Base-by-base conservation (phyloP, 176 grass and related monocot species). In the Cymbopogon citratus region DNA sequence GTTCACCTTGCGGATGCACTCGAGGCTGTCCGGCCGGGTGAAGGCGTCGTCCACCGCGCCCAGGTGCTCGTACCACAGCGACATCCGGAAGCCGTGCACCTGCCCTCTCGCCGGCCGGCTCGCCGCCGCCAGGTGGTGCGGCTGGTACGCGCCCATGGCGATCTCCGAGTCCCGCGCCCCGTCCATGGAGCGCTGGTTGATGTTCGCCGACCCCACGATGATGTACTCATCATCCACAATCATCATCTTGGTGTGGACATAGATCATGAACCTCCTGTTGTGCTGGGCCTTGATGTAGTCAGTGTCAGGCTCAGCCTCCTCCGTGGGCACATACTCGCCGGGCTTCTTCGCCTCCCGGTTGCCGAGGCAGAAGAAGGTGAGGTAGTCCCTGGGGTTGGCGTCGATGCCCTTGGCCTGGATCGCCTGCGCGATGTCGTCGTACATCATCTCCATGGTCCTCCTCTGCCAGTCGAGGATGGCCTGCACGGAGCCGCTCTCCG, bases 241-340 rank as follows among this genome's bases (percentile, higher is more conserved):
- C 92, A 98, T 95, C 90, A 95, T 95, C 88, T 98, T 98, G 73
- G 90, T 87, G 80, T 98, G 96, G 40, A 98, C 96, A 19, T 98
- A 95, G 89, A 98, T 98, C 96, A 95, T 98, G 85, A 98, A 98
- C 23, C 96, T 74, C 51, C 96, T 83, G 18, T 85, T 81, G 36
- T 95, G 81, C 87, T 98, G 96, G 5, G 96, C 90, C 74, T 63
- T 91, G 52, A 70, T 87, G 73, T 98, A 95, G 69, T 81, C 85
- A 1, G 76, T 91, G 81, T 93, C 81, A 10, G 92, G 90, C 18
- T 93, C 90, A 0, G 92, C 86, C 73, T 63, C 69, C 84, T 93
- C 90, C 68, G 46, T 79, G 15, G 90, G 92, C 70, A 66, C 19
- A 49, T 98, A 98, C 70, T 98, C 96, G 3, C 87, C 90, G 9